Percentiles rank a stretch among this genome's conserved stretches.
phyloP scores from a whole-genome alignment of 1,139 yeast species.

The Diutina rugosa region DNA sequence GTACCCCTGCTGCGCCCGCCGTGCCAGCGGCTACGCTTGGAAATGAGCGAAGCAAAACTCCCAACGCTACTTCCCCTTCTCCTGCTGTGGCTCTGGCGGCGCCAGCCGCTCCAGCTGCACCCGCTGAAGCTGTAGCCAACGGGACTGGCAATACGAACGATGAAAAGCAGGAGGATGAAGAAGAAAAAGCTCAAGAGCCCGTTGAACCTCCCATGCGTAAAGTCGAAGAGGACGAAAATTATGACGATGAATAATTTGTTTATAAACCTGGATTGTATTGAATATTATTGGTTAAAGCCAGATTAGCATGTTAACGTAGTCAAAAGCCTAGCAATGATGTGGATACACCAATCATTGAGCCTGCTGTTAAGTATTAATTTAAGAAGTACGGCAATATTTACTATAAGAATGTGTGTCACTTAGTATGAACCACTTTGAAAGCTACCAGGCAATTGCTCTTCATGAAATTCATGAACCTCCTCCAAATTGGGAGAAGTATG shows the following conservation, averaged over 20 bases:
- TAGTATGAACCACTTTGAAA: neutral
- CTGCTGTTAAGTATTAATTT: too few species aligned
- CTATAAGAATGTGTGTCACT: too few species aligned
- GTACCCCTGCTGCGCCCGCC: slow-evolving; percentile 3
- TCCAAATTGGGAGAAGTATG: neutral
- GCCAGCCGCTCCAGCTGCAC: neutral
- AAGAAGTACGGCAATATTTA: too few species aligned
- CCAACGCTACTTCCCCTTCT: slow-evolving; percentile 19
- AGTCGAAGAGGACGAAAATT: slow-evolving; percentile 74
- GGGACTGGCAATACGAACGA: slow-evolving; percentile 12
- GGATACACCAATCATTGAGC: too few species aligned
- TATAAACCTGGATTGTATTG: neutral
- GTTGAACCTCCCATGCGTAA: slow-evolving; percentile 62
- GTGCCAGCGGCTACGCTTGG: slow-evolving; percentile 4
- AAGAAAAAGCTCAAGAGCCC: slow-evolving; percentile 16
- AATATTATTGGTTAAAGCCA: neutral
- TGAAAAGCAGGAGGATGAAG: slow-evolving; percentile 19
- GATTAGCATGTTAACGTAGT: neutral
- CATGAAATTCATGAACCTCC: neutral
- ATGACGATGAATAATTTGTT: slow-evolving; percentile 49
- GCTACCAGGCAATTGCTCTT: neutral
- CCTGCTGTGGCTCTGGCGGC: neutral
- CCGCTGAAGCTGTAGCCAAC: neutral
- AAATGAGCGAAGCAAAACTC: neutral
- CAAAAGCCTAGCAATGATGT: too few species aligned